phyloP scores from a whole-genome alignment of 192 early-diverging fungal genomes.

The Funneliformis mosseae region DNA sequence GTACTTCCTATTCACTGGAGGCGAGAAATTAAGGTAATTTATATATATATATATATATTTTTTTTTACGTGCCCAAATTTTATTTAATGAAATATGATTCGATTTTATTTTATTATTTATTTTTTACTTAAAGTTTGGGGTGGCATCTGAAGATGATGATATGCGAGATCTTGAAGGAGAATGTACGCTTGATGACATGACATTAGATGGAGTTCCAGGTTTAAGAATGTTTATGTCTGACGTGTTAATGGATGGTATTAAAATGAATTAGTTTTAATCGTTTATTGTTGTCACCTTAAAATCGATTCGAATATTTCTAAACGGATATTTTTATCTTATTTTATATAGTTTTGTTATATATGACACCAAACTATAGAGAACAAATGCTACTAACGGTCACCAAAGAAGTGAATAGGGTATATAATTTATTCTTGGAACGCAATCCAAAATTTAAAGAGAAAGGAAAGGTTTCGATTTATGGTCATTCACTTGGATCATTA shows the following conservation, averaged over 20 bases:
- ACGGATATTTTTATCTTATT: conserved; percentile 21
- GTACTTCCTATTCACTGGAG: conserved; percentile 85
- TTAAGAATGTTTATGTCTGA: conserved; percentile 82
- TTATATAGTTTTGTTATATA: conserved; percentile 71
- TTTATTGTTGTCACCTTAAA: not conserved
- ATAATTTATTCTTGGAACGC: conserved; percentile 64
- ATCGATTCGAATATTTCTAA: not conserved
- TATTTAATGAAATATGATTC: not conserved
- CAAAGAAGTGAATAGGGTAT: conserved; percentile 77
- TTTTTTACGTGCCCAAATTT: not conserved
- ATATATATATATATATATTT: too few relatives aligned
- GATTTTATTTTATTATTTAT: not conserved
- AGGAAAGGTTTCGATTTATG: conserved; percentile 77
- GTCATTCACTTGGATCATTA: conserved; percentile 78
- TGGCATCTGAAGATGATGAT: conserved; percentile 57
- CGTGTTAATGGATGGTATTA: conserved; percentile 77
- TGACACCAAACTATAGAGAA: conserved; percentile 81
- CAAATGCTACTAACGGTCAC: conserved; percentile 81
- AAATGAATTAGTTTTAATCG: not conserved
- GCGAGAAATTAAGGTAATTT: conserved; percentile 58
- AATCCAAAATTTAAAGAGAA: conserved; percentile 71
- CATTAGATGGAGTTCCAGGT: conserved; percentile 76
- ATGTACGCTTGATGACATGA: conserved; percentile 73
- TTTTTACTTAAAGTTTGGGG: conserved; percentile 59
- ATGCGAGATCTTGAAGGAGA: conserved; percentile 59